These are phyloP conservation scores for Fraxinus floribunda DNA, from an alignment of 305 asterid species.

Conservation along the genomic window DNA sequence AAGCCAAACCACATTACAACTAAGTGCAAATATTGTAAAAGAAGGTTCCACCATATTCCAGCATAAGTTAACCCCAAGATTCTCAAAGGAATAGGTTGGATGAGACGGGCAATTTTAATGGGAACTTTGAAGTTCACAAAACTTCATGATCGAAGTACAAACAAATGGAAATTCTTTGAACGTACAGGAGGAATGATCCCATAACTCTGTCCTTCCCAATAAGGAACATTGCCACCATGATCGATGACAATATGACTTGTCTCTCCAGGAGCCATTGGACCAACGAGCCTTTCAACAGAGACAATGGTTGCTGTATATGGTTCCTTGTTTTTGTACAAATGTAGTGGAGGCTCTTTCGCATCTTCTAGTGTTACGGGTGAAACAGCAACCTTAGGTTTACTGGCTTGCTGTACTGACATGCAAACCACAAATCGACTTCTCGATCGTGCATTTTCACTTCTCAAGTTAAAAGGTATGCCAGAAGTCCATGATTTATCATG, in stretches of 20 bases:
- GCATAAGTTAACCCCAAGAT: not conserved
- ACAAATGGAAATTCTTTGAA: constrained; percentile 3
- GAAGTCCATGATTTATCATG: constrained; percentile 43
- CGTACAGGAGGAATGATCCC: constrained; percentile 90
- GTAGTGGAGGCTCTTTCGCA: constrained; percentile 86
- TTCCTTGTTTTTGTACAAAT: constrained; percentile 75
- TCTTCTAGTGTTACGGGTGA: constrained; percentile 76
- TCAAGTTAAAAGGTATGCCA: constrained; percentile 36
- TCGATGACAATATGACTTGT: constrained; percentile 91
- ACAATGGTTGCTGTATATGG: constrained; percentile 85
- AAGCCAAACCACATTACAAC: not conserved
- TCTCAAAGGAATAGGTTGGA: not conserved
- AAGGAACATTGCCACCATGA: constrained; percentile 88
- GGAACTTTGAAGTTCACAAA: not conserved
- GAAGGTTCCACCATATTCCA: not conserved
- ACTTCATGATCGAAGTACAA: not conserved
- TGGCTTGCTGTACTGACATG: constrained; percentile 91
- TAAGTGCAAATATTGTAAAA: not conserved
- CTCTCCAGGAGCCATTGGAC: constrained; percentile 95
- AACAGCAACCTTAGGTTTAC: constrained; percentile 63
- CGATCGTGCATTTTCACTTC: constrained; percentile 30
- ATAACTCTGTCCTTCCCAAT: constrained; percentile 98
- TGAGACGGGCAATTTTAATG: not conserved
- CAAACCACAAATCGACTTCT: constrained; percentile 47
- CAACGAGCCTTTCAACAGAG: constrained; percentile 85